A percentile compares a stretch with the other conserved stretches of the same genome.
These are phyloP conservation scores for Teunomyces pallodes DNA, from an alignment of 805 yeast genomes.

Conservation along the genomic window DNA sequence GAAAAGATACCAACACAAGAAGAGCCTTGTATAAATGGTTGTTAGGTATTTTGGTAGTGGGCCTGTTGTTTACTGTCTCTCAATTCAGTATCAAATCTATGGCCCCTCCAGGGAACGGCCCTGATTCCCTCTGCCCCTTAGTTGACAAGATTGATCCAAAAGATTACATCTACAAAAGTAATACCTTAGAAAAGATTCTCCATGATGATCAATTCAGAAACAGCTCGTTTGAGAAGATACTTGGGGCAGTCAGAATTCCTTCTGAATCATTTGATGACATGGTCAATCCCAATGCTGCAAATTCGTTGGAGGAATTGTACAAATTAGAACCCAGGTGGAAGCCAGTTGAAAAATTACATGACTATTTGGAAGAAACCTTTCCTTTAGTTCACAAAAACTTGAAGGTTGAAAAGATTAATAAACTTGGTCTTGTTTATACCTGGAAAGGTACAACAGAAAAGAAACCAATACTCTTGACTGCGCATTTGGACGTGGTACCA, in stretches of 20 bases:
- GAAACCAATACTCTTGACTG: slow-evolving; percentile 37
- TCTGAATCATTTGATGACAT: slow-evolving; percentile 32
- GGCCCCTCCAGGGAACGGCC: slow-evolving; percentile 6
- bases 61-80: neutral
- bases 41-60: neutral
- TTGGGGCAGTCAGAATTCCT: slow-evolving; percentile 29
- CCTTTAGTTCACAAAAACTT: slow-evolving; percentile 33
- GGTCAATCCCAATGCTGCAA: slow-evolving; percentile 24
- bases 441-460: slow-evolving; percentile 34
- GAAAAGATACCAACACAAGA: neutral
- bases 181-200: slow-evolving; percentile 23
- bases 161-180: slow-evolving; percentile 16
- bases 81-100: neutral
- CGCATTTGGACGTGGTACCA: slow-evolving; percentile 44
- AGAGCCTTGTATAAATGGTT: neutral
- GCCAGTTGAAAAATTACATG: slow-evolving; percentile 24
- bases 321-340: slow-evolving; percentile 15
- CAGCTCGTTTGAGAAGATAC: slow-evolving; percentile 20
- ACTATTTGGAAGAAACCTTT: slow-evolving; percentile 28
- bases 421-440: slow-evolving; percentile 35
- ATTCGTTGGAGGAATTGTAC: slow-evolving; percentile 24
- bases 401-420: slow-evolving; percentile 33
- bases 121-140: slow-evolving; percentile 36
- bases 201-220: slow-evolving; percentile 23
- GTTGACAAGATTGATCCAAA: slow-evolving; percentile 31